Conservation (phyloP, 2,329 filamentous ascomycete species). For the Onygenales sp. region DNA sequence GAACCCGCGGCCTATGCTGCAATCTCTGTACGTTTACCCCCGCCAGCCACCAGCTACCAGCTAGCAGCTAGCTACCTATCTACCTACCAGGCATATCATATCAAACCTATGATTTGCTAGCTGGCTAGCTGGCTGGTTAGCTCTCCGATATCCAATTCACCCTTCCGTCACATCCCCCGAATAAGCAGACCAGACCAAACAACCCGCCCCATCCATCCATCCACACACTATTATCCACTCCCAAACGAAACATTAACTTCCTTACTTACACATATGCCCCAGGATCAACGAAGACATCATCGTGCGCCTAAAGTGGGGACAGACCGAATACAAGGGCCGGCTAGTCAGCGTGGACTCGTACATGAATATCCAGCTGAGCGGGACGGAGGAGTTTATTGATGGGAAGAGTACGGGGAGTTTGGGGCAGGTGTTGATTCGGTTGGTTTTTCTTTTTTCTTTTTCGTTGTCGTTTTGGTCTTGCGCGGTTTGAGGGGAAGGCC, state of each 20-base stretch:
- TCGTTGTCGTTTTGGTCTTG: background rate
- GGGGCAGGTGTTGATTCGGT: slow-evolving; percentile 89
- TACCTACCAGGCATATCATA: background rate
- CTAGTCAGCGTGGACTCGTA: slow-evolving; percentile 93
- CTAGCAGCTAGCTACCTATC: no score
- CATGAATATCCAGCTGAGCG: slow-evolving; percentile 94
- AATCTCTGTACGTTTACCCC: slow-evolving; percentile 61
- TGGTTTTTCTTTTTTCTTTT: slow-evolving; percentile 17
- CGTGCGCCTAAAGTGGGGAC: slow-evolving; percentile 93
- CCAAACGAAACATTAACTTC: no score
- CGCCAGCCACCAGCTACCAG: background rate
- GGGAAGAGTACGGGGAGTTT: slow-evolving; percentile 75
- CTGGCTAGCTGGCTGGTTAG: background rate
- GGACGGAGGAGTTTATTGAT: slow-evolving; percentile 86
- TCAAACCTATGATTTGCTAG: background rate
- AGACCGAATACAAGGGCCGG: slow-evolving; percentile 92
- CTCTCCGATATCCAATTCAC: background rate
- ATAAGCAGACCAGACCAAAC: background rate
- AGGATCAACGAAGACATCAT: slow-evolving; percentile 85
- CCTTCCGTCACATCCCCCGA: background rate
- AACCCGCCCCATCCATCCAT: background rate
- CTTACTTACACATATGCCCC: no score
- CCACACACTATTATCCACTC: background rate
- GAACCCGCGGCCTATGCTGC: slow-evolving; percentile 94
- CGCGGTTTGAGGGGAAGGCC: background rate